These are phyloP conservation scores for Hippophae gyantsensis DNA, from an alignment of 306 rosid genomes.

Conservation along the genomic window DNA sequence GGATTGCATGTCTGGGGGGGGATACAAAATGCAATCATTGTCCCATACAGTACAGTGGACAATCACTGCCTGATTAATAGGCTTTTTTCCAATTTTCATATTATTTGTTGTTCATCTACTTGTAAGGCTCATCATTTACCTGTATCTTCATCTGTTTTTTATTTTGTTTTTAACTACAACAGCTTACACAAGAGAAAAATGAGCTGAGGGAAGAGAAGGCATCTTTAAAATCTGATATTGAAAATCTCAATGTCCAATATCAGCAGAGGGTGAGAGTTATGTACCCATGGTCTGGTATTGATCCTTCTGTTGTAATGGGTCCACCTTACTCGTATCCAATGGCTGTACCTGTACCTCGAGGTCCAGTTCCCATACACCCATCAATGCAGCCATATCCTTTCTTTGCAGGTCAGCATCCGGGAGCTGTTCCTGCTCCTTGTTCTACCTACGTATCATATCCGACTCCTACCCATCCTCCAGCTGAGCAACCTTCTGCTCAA, in stretches of 20 bases:
- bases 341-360: slow-evolving; percentile 61
- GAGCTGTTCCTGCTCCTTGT: slow-evolving; percentile 49
- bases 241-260: slow-evolving; percentile 56
- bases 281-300: slow-evolving; percentile 76
- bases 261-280: slow-evolving; percentile 68
- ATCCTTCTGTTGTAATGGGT: slow-evolving; percentile 61
- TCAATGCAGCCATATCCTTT: slow-evolving; percentile 63
- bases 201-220: slow-evolving; percentile 89
- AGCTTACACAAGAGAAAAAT: slow-evolving; percentile 79
- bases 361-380: slow-evolving; percentile 66
- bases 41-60: no score
- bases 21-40: no score
- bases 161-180: slow-evolving; percentile 19
- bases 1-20: no score
- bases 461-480: slow-evolving; percentile 42
- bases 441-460: slow-evolving; percentile 57
- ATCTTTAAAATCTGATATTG: slow-evolving; percentile 61
- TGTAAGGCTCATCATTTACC: slow-evolving; percentile 14
- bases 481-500: slow-evolving; percentile 41
- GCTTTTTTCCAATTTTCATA: no score
- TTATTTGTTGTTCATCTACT: slow-evolving; percentile 6
- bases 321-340: slow-evolving; percentile 68
- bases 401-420: slow-evolving; percentile 58
- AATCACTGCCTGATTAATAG: no score
- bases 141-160: slow-evolving; percentile 8